Conservation (phyloP, 495 filamentous ascomycete genomes). For the Hypoxylon crocopeplum region DNA sequence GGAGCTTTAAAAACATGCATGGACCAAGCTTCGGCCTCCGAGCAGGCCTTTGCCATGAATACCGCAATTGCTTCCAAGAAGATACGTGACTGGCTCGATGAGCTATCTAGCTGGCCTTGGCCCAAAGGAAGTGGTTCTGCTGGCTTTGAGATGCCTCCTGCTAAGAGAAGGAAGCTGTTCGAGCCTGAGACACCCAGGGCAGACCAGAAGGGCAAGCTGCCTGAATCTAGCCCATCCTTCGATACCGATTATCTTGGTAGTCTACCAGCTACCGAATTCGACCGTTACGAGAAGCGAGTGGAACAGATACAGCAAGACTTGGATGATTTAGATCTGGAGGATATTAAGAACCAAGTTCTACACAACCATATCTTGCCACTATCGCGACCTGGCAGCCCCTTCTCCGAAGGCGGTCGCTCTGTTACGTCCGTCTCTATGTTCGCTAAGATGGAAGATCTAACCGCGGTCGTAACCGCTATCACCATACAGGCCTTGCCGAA, state of each 20-base stretch:
- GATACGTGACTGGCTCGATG: constrained; percentile 77
- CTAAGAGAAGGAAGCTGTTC: constrained; percentile 47
- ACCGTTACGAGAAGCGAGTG: constrained; percentile 73
- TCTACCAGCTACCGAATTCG: constrained; percentile 65
- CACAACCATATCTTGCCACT: constrained; percentile 72
- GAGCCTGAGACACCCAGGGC: constrained; percentile 15
- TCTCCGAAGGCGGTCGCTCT: constrained; percentile 50
- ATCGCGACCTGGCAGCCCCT: constrained; percentile 59
- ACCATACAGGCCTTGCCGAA: constrained; percentile 85
- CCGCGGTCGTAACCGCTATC: constrained; percentile 86
- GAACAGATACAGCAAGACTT: constrained; percentile 79
- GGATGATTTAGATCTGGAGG: constrained; percentile 83
- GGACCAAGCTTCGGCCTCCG: constrained; percentile 67
- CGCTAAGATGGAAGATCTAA: constrained; percentile 77
- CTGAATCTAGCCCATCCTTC: constrained; percentile 18
- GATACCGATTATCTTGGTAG: constrained; percentile 69
- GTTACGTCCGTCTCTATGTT: constrained; percentile 56
- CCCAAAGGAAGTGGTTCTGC: constrained; percentile 58
- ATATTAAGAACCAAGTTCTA: constrained; percentile 87
- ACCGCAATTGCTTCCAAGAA: constrained; percentile 77
- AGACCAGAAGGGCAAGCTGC: constrained; percentile 7
- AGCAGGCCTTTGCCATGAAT: constrained; percentile 74
- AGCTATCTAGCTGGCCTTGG: constrained; percentile 81
- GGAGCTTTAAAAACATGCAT: constrained; percentile 67
- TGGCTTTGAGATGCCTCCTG: constrained; percentile 62